phyloP scores from a whole-genome alignment of 2,329 filamentous ascomycete species.

The Macrophomina tecta region DNA sequence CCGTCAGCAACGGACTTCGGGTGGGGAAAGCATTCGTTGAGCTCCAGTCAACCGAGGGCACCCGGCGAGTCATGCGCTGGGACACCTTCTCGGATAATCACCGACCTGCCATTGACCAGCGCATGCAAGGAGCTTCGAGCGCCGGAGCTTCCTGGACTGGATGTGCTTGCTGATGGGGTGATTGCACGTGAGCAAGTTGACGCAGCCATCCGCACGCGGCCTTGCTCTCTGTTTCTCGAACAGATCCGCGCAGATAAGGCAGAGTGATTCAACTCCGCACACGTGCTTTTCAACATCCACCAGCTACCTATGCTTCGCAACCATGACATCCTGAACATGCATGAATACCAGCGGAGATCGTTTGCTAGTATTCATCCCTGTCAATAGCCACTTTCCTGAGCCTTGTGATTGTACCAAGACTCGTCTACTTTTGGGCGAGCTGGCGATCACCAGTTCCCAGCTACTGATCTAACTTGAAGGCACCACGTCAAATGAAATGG shows the following conservation, averaged over 20 bases:
- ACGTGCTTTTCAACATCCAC: background rate
- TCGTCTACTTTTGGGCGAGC: too few species aligned
- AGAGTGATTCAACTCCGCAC: background rate
- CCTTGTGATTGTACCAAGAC: too few species aligned
- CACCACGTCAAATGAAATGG: too few species aligned
- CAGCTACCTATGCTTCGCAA: too few species aligned
- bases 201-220: background rate
- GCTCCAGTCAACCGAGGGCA: conserved; percentile 1
- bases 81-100: background rate
- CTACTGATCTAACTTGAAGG: too few species aligned
- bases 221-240: background rate
- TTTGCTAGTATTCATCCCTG: too few species aligned
- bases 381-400: too few species aligned
- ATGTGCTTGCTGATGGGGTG: background rate
- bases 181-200: background rate
- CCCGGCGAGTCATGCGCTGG: conserved; percentile 6
- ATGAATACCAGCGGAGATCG: too few species aligned
- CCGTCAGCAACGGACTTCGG: conserved; percentile 21
- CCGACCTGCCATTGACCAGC: background rate
- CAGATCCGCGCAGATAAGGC: background rate
- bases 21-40: conserved; percentile 20
- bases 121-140: background rate
- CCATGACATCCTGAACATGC: too few species aligned
- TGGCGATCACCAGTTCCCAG: too few species aligned
- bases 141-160: background rate